Evolutionary conservation across 2,329 filamentous ascomycete species (phyloP).

Genomic region (Polytolypa hystricis): DNA sequence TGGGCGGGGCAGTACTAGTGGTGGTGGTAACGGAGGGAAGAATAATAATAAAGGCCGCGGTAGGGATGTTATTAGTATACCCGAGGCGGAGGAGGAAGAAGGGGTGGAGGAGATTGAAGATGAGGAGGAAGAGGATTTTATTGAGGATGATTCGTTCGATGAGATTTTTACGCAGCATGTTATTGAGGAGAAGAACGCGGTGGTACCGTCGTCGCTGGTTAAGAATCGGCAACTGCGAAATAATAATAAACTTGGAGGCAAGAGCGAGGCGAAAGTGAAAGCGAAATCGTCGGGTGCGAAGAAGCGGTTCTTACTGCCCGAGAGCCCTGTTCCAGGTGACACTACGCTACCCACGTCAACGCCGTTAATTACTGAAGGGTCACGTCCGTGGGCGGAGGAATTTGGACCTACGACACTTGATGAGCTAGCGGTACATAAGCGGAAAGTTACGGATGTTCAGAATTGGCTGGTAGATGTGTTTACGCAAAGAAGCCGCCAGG

Average conservation of each 20-base stretch:
- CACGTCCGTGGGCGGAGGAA: constrained; percentile 75
- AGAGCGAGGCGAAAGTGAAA: constrained; percentile 6
- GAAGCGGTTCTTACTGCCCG: constrained; percentile 21
- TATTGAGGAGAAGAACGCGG: no score
- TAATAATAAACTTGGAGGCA: constrained; percentile 7
- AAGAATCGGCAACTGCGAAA: constrained; percentile 6
- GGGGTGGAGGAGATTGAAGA: constrained; percentile 22
- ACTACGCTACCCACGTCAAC: neutral
- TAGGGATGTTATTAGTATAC: neutral
- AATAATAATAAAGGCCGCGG: neutral
- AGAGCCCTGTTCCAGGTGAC: neutral
- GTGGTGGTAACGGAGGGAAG: constrained; percentile 1
- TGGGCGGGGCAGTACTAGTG: no score
- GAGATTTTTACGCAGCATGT: constrained; percentile 27
- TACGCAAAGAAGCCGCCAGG: constrained; percentile 39
- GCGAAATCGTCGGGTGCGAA: constrained; percentile 9
- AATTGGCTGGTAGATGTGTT: constrained; percentile 71
- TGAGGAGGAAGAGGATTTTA: constrained; percentile 27
- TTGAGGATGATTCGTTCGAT: constrained; percentile 30
- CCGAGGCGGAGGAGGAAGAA: constrained; percentile 11
- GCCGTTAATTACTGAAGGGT: constrained; percentile 25
- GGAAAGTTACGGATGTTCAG: constrained; percentile 77
- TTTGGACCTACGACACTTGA: constrained; percentile 65
- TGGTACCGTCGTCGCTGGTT: no score
- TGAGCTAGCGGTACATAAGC: constrained; percentile 89